Conservation (phyloP, 2,329 filamentous ascomycete species). For the Nemania sp. region DNA sequence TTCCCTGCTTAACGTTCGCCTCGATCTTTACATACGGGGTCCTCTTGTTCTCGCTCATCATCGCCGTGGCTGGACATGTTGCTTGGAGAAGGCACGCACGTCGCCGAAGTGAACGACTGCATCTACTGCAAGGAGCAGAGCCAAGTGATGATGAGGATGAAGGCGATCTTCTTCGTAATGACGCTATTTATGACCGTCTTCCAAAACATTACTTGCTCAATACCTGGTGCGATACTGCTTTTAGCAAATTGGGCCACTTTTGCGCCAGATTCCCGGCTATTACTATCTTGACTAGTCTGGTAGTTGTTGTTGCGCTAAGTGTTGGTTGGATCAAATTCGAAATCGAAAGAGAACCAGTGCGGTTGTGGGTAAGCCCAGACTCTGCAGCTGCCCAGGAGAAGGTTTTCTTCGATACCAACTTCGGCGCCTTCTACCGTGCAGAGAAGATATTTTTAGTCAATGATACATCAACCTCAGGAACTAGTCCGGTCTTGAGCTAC, state of each 20-base stretch:
- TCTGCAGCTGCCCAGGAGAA: slow-evolving; percentile 94
- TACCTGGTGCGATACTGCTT: slow-evolving; percentile 81
- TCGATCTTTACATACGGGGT: slow-evolving; percentile 88
- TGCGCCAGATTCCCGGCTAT: slow-evolving; percentile 87
- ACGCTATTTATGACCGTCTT: slow-evolving; percentile 81
- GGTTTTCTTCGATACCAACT: slow-evolving; percentile 90
- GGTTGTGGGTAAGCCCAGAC: slow-evolving; percentile 95
- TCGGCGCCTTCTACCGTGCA: slow-evolving; percentile 94
- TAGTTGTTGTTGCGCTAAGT: slow-evolving; percentile 82
- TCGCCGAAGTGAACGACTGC: slow-evolving; percentile 83
- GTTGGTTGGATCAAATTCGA: slow-evolving; percentile 89
- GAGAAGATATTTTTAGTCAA: slow-evolving; percentile 96
- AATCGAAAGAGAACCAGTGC: slow-evolving; percentile 90
- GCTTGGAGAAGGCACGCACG: slow-evolving; percentile 79
- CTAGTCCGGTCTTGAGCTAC: slow-evolving; percentile 85
- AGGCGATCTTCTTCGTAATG: slow-evolving; percentile 81
- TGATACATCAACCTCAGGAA: slow-evolving; percentile 73
- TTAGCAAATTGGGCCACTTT: slow-evolving; percentile 81
- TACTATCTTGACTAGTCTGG: slow-evolving; percentile 81
- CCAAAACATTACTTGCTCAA: slow-evolving; percentile 86
- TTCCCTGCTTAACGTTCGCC: slow-evolving; percentile 95
- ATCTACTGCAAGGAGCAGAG: slow-evolving; percentile 84
- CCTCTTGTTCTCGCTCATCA: slow-evolving; percentile 74
- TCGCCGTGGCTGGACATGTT: slow-evolving; percentile 77
- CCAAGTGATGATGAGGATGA: slow-evolving; percentile 95